These are phyloP conservation scores for Osmanthus fragrans DNA, from an alignment of 257 asterid species.

Conservation along the genomic window DNA sequence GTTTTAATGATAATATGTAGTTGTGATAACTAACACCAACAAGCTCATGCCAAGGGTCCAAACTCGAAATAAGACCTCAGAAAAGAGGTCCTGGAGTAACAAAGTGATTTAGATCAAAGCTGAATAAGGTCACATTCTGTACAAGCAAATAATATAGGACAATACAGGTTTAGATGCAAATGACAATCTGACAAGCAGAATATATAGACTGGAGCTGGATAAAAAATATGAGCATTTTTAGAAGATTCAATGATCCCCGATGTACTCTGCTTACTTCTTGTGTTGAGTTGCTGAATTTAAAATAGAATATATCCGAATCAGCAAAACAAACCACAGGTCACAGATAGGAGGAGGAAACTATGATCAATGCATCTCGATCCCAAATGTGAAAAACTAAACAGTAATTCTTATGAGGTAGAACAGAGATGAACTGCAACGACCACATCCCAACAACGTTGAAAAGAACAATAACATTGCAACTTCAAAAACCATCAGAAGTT, in stretches of 20 bases:
- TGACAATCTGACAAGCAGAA: not conserved
- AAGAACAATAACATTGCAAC: not conserved
- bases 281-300: not conserved
- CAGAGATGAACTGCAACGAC: not conserved
- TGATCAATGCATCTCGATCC: not conserved
- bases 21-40: not conserved
- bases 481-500: not conserved
- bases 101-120: not conserved
- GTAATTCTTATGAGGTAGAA: not conserved
- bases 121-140: not conserved
- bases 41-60: not conserved
- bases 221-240: not conserved
- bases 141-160: not conserved
- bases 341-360: not conserved
- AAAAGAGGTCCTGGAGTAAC: not conserved
- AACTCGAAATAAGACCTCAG: not conserved
- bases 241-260: not conserved
- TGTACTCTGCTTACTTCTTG: not conserved
- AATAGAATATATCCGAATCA: not conserved
- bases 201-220: not conserved
- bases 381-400: not conserved
- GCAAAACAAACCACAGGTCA: not conserved
- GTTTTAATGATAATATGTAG: not conserved
- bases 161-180: not conserved
- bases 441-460: conserved; percentile 2